phyloP scores from a whole-genome alignment of 2,329 filamentous ascomycete species.

The Samsoniella hepiali region DNA sequence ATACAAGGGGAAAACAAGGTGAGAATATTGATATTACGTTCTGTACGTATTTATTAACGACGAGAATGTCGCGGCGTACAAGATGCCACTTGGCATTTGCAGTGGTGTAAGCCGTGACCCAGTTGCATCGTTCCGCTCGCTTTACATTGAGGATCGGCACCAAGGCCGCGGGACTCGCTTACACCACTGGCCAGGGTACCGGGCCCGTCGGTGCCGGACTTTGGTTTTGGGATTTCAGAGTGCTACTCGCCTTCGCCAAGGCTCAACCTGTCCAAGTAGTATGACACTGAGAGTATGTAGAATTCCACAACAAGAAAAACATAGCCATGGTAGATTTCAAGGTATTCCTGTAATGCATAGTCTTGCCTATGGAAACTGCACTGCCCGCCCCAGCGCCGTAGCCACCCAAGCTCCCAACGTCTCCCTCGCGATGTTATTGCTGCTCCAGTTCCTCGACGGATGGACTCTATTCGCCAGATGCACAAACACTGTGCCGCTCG shows the following conservation, averaged over 20 bases:
- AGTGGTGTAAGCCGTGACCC: background rate
- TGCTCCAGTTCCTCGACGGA: slow-evolving; percentile 31
- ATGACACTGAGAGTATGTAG: too few relatives aligned
- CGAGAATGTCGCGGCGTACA: too few relatives aligned
- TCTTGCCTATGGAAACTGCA: slow-evolving; percentile 18
- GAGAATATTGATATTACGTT: too few relatives aligned
- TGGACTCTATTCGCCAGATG: slow-evolving; percentile 25
- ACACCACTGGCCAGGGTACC: background rate
- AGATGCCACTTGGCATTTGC: background rate
- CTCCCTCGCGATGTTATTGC: slow-evolving; percentile 28
- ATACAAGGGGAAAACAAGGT: too few relatives aligned
- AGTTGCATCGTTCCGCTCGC: background rate
- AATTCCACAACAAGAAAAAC: background rate
- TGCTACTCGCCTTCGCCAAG: background rate
- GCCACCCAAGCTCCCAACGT: slow-evolving; percentile 23
- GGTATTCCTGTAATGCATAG: background rate
- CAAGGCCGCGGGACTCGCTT: background rate
- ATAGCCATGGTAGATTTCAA: background rate
- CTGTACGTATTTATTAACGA: too few relatives aligned
- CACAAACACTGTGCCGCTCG: slow-evolving; percentile 22
- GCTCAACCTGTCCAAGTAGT: background rate
- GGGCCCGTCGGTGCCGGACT: background rate
- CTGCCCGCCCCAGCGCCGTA: slow-evolving; percentile 20
- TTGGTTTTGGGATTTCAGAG: background rate
- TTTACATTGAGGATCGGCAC: background rate